Evolutionary conservation across 352 stramenopile species (phyloP).

Genomic region (Pythium rishiriense): DNA sequence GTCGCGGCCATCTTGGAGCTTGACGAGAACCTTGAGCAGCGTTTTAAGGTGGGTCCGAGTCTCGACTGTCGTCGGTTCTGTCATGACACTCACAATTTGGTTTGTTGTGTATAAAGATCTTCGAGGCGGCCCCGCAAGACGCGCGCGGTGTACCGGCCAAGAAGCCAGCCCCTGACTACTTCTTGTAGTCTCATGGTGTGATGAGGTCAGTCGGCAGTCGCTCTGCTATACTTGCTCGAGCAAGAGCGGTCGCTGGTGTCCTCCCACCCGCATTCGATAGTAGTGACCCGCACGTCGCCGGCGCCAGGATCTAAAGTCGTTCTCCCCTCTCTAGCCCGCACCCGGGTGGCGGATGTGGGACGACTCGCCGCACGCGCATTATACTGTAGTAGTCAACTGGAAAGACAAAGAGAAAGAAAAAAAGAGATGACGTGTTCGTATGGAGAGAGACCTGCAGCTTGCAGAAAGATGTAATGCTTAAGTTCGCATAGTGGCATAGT

Average conservation of each 20-base stretch:
- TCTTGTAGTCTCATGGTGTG: conserved; percentile 84
- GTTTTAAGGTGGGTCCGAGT: conserved; percentile 65
- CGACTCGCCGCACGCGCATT: conserved; percentile 6
- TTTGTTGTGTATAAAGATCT: conserved; percentile 78
- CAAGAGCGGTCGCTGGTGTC: neutral
- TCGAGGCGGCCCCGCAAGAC: conserved; percentile 97
- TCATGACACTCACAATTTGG: neutral
- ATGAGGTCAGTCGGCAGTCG: neutral
- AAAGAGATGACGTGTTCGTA: neutral
- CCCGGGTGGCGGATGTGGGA: neutral
- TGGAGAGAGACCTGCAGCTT: neutral
- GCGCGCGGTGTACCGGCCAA: conserved; percentile 96
- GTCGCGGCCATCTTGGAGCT: conserved; percentile 98
- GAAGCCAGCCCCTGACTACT: conserved; percentile 99
- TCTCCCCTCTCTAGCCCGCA: neutral
- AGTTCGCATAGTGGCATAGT: too few species aligned
- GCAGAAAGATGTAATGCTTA: too few species aligned
- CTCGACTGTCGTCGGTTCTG: neutral
- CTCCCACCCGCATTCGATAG: conserved; percentile 14
- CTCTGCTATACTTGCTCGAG: neutral
- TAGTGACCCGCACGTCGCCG: conserved; percentile 16
- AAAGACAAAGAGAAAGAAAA: conserved; percentile 11
- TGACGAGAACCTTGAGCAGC: conserved; percentile 95
- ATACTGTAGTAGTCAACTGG: conserved; percentile 21
- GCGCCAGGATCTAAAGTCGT: neutral